Conservation (phyloP, 192 early-diverging fungal species). For the Coemansia sp. region DNA sequence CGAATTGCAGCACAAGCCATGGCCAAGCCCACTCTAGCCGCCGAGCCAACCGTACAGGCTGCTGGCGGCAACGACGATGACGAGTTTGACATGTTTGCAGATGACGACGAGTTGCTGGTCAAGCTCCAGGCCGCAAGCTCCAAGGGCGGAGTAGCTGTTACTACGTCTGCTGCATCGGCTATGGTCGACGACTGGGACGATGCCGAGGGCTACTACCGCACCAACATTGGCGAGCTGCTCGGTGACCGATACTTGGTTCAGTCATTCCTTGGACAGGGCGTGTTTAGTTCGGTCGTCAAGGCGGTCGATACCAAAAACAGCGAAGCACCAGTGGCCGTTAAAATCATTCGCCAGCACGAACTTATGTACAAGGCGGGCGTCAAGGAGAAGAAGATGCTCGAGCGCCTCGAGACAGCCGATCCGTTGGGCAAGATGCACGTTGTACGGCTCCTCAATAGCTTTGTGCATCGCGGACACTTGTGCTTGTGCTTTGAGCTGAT, state of each 20-base stretch:
- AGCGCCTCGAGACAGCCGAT: constrained; percentile 82
- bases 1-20: constrained; percentile 39
- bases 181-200: constrained; percentile 94
- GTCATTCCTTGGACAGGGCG: constrained; percentile 88
- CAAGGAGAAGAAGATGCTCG: constrained; percentile 90
- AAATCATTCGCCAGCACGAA: constrained; percentile 95
- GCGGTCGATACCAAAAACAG: constrained; percentile 76
- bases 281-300: constrained; percentile 93
- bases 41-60: constrained; percentile 3
- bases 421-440: constrained; percentile 89
- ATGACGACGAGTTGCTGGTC: constrained; percentile 57
- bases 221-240: constrained; percentile 84
- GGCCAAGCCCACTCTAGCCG: constrained; percentile 45
- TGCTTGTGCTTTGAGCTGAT: constrained; percentile 96
- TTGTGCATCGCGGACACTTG: constrained; percentile 89
- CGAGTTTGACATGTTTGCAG: constrained; percentile 65
- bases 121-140: constrained; percentile 5
- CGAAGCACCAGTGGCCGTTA: constrained; percentile 88
- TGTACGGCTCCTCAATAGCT: constrained; percentile 82
- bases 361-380: constrained; percentile 87
- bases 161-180: constrained; percentile 7
- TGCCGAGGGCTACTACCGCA: constrained; percentile 96
- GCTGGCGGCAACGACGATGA: constrained; percentile 43
- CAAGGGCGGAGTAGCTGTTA: constrained; percentile 15
- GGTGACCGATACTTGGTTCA: constrained; percentile 87